These are phyloP conservation scores for Adansonia grandidieri DNA, from an alignment of 441 rosid genomes.

Conservation along the genomic window DNA sequence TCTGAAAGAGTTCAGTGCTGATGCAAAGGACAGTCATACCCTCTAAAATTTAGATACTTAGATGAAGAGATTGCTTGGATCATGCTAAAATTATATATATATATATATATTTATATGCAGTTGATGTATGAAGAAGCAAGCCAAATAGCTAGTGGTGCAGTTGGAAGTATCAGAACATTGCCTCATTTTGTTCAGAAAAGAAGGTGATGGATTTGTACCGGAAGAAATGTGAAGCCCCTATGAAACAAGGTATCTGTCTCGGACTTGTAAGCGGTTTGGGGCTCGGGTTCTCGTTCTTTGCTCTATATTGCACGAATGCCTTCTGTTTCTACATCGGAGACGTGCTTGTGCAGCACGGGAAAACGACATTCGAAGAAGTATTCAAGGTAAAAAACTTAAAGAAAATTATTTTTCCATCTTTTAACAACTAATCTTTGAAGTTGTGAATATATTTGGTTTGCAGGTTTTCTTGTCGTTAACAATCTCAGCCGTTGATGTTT, in stretches of 20 bases:
- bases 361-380: conserved; percentile 60
- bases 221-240: conserved; percentile 60
- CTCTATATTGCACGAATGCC: conserved; percentile 53
- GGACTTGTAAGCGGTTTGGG: conserved; percentile 64
- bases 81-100: not conserved
- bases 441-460: not conserved
- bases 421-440: not conserved
- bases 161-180: conserved; percentile 65
- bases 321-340: conserved; percentile 63
- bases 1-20: conserved; percentile 65
- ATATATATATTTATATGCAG: conserved; percentile 22
- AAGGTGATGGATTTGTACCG: conserved; percentile 65
- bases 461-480: conserved; percentile 78
- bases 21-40: conserved; percentile 55
- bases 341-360: conserved; percentile 45
- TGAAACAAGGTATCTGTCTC: conserved; percentile 46
- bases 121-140: conserved; percentile 66
- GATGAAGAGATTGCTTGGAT: not conserved
- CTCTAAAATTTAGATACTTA: not conserved
- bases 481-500: conserved; percentile 59
- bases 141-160: conserved; percentile 64
- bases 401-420: not conserved
- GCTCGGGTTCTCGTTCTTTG: conserved; percentile 60
- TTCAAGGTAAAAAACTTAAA: conserved; percentile 48
- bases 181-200: conserved; percentile 71